These are phyloP conservation scores for Lactifluus hygrophoroides DNA, from an alignment of 768 basidiomycete species.

Conservation along the genomic window DNA sequence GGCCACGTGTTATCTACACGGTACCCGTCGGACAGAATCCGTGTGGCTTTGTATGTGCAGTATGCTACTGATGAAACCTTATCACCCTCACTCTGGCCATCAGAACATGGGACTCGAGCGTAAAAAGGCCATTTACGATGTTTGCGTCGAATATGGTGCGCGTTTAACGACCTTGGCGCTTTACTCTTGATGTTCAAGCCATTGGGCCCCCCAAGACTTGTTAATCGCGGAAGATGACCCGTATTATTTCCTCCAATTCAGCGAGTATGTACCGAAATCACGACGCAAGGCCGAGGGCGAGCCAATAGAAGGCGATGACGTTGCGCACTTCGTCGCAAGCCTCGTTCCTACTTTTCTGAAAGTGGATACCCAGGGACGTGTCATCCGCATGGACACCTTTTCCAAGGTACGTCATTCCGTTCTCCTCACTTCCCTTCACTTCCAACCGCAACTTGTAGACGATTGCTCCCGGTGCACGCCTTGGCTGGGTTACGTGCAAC, in stretches of 20 bases:
- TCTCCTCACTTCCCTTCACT: neutral
- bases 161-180: neutral
- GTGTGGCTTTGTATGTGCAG: constrained; percentile 52
- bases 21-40: constrained; percentile 84
- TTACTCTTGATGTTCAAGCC: neutral
- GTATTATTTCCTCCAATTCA: constrained; percentile 67
- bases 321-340: constrained; percentile 40
- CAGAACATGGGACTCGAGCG: constrained; percentile 54
- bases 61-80: neutral
- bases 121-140: constrained; percentile 74
- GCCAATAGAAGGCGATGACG: constrained; percentile 27
- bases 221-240: constrained; percentile 83
- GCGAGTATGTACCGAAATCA: constrained; percentile 40
- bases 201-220: constrained; percentile 40
- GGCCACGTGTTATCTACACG: constrained; percentile 66
- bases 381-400: constrained; percentile 76
- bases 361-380: constrained; percentile 72
- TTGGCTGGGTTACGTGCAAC: constrained; percentile 77
- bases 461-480: constrained; percentile 65
- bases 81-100: neutral
- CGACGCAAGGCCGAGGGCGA: constrained; percentile 24
- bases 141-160: constrained; percentile 72
- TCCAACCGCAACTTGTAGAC: constrained; percentile 39
- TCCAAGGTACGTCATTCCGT: constrained; percentile 43
- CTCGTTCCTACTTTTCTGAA: constrained; percentile 59